Conservation (phyloP, 768 basidiomycete genomes). For the Lactarius sanguifluus region DNA sequence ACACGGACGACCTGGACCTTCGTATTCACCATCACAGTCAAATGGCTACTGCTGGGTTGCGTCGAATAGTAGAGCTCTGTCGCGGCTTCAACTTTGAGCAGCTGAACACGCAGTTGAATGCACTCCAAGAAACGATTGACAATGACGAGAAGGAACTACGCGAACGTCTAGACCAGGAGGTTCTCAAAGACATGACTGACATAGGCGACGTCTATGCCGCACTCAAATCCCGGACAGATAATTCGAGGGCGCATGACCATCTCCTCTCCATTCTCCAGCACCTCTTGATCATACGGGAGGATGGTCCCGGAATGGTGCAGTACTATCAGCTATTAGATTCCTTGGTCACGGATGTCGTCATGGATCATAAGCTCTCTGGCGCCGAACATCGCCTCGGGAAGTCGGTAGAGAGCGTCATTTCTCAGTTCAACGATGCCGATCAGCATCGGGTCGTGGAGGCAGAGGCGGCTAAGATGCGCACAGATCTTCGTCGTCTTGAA, state of each 20-base stretch:
- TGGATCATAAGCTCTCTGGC: conserved; percentile 85
- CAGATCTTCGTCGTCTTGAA: conserved; percentile 60
- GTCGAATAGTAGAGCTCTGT: conserved; percentile 68
- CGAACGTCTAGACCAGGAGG: conserved; percentile 72
- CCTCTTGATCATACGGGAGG: conserved; percentile 84
- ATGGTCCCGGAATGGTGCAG: conserved; percentile 78
- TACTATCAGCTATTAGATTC: conserved; percentile 92
- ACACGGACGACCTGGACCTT: conserved; percentile 75
- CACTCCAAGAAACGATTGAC: conserved; percentile 60
- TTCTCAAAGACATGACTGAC: conserved; percentile 73
- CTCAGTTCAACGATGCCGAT: conserved; percentile 89
- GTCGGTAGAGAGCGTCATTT: conserved; percentile 85
- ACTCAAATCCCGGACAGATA: conserved; percentile 71
- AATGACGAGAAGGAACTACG: conserved; percentile 73
- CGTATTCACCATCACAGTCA: conserved; percentile 84
- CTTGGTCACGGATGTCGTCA: conserved; percentile 84
- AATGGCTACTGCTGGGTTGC: conserved; percentile 87
- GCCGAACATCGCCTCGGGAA: conserved; percentile 84
- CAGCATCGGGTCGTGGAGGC: conserved; percentile 73
- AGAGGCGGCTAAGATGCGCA: conserved; percentile 70
- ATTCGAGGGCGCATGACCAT: conserved; percentile 76
- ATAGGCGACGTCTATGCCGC: conserved; percentile 88
- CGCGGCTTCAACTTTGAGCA: conserved; percentile 59
- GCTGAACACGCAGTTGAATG: conserved; percentile 65
- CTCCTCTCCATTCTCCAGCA: conserved; percentile 95